These are phyloP conservation scores for Castanea mollissima DNA, from an alignment of 306 rosid species.

Conservation along the genomic window DNA sequence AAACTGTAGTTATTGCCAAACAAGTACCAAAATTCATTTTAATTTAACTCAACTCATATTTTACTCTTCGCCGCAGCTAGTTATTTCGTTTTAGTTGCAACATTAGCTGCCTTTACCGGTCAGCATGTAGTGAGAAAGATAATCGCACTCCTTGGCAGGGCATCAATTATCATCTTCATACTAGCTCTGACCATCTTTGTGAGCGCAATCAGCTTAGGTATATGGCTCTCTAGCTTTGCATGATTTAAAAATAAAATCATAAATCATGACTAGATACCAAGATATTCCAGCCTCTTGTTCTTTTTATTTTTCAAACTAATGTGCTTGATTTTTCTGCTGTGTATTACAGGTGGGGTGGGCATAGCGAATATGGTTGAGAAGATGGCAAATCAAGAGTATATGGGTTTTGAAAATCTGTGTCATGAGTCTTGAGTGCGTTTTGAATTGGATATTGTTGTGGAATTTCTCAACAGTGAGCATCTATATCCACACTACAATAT, in stretches of 20 bases:
- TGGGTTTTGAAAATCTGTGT: constrained; percentile 75
- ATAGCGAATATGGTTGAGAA: constrained; percentile 69
- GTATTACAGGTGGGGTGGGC: constrained; percentile 67
- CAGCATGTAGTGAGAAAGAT: constrained; percentile 74
- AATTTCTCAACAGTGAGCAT: constrained; percentile 5
- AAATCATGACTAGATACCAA: background rate
- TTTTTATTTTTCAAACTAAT: background rate
- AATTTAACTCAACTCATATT: background rate
- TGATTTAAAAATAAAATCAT: background rate
- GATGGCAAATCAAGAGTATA: constrained; percentile 65
- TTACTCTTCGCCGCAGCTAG: constrained; percentile 47
- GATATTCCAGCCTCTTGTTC: background rate
- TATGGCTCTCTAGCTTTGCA: background rate
- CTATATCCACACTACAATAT: constrained; percentile 11
- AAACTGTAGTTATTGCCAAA: background rate
- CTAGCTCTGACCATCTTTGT: constrained; percentile 69
- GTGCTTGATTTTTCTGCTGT: constrained; percentile 4
- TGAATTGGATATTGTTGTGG: background rate
- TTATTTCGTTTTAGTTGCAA: constrained; percentile 59
- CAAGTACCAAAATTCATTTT: background rate
- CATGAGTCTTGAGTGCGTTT: constrained; percentile 25
- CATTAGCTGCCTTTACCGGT: constrained; percentile 69
- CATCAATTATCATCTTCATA: constrained; percentile 77
- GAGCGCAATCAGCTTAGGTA: constrained; percentile 86
- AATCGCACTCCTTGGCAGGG: constrained; percentile 62